These are phyloP conservation scores for Podospora conica DNA, from an alignment of 495 filamentous ascomycete genomes.

Conservation along the genomic window DNA sequence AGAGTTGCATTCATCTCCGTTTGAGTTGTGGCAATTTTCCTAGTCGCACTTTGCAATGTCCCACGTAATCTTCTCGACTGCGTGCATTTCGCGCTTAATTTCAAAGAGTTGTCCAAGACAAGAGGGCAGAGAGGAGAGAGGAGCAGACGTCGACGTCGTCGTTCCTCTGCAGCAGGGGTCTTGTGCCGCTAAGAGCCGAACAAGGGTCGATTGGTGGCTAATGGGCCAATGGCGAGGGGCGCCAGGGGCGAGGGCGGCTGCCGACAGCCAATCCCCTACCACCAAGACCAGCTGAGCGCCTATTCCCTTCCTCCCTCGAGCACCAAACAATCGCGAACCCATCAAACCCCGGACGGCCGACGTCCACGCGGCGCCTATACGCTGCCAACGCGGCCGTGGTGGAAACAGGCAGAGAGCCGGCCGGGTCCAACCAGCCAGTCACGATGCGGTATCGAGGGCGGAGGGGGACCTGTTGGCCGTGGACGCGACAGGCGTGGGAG, in stretches of 20 bases:
- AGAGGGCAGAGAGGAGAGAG: neutral
- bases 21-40: neutral
- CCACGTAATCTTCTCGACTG: neutral
- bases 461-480: neutral
- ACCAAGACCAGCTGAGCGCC: conserved; percentile 24
- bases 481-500: neutral
- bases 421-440: conserved; percentile 15
- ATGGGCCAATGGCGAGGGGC: conserved; percentile 23
- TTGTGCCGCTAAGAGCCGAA: conserved; percentile 5
- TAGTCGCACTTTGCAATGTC: neutral
- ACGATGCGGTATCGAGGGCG: conserved; percentile 6
- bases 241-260: conserved; percentile 16
- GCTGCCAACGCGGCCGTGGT: conserved; percentile 7
- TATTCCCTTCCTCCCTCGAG: conserved; percentile 22
- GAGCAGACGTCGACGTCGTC: neutral
- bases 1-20: neutral
- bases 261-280: conserved; percentile 23
- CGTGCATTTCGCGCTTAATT: neutral
- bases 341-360: conserved; percentile 8
- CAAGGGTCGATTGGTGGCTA: conserved; percentile 21
- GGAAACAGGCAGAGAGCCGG: conserved; percentile 6
- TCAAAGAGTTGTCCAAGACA: neutral
- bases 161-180: neutral
- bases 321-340: conserved; percentile 14
- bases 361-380: conserved; percentile 24